Percentiles rank a stretch among this genome's conserved stretches.
These are phyloP conservation scores for Clausena lansium DNA, from an alignment of 345 rosid species.

Conservation along the genomic window DNA sequence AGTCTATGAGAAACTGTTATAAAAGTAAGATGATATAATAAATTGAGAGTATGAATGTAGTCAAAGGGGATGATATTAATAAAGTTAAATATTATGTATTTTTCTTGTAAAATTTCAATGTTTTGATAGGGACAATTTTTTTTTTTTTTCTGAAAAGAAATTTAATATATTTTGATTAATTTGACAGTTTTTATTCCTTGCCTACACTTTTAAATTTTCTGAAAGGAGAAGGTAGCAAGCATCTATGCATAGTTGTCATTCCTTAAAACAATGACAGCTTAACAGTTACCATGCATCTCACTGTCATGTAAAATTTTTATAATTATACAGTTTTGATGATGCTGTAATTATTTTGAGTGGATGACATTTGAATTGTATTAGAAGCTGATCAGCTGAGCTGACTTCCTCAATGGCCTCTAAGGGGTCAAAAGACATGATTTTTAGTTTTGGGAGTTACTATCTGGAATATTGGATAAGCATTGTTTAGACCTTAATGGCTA, in stretches of 20 bases:
- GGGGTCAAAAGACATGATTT: not conserved
- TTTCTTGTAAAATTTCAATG: not conserved
- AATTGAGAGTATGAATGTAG: not conserved
- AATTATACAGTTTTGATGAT: constrained; percentile 12
- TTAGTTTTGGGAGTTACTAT: not conserved
- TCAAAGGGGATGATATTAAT: not conserved
- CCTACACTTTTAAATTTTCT: not conserved
- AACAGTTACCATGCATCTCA: constrained; percentile 25
- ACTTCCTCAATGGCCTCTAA: not conserved
- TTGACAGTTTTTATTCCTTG: constrained; percentile 2
- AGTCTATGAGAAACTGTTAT: not conserved
- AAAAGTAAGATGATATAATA: not conserved
- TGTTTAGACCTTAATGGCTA: not conserved
- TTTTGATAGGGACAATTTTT: not conserved
- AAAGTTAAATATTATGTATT: not conserved
- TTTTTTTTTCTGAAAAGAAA: not conserved
- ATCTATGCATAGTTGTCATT: constrained; percentile 23
- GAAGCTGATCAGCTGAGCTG: not conserved
- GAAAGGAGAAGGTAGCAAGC: not conserved
- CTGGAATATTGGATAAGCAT: not conserved
- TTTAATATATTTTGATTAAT: not conserved
- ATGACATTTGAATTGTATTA: not conserved
- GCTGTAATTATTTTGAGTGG: constrained; percentile 7
- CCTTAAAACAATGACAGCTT: constrained; percentile 33
- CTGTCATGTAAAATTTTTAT: constrained; percentile 5